These are phyloP conservation scores for Euphorbia corollata DNA, from an alignment of 441 rosid genomes.

Conservation along the genomic window DNA sequence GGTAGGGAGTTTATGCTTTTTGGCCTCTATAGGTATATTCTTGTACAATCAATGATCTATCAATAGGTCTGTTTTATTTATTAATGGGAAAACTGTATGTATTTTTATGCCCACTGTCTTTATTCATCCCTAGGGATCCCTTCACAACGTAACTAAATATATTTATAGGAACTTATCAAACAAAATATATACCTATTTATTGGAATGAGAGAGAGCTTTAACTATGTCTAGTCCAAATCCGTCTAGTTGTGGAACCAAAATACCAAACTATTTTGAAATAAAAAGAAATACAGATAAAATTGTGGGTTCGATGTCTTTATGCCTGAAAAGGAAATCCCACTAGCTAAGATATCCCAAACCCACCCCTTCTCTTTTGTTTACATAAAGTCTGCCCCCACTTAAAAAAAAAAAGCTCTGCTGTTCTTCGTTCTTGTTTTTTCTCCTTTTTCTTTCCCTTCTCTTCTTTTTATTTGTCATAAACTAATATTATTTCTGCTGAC, in stretches of 20 bases:
- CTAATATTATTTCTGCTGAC: not conserved
- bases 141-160: too few relatives aligned
- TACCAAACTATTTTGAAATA: too few relatives aligned
- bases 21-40: constrained; percentile 15
- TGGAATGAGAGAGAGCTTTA: too few relatives aligned
- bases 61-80: not conserved
- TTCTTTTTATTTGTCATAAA: too few relatives aligned
- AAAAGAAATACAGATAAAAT: too few relatives aligned
- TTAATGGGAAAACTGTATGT: too few relatives aligned
- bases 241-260: too few relatives aligned
- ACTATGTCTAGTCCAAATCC: too few relatives aligned
- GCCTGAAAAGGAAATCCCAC: constrained; percentile 25
- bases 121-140: too few relatives aligned
- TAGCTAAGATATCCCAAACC: constrained; percentile 23
- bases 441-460: not conserved
- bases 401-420: not conserved
- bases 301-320: constrained; percentile 15
- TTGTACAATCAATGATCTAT: not conserved
- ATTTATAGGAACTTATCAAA: too few relatives aligned
- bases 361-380: constrained; percentile 7
- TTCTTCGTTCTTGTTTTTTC: not conserved
- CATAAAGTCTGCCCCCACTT: not conserved
- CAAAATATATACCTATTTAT: too few relatives aligned
- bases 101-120: too few relatives aligned
- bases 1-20: constrained; percentile 16